Base-by-base conservation (phyloP, 1,284 basidiomycete genomes). In the Boletus mariae region DNA sequence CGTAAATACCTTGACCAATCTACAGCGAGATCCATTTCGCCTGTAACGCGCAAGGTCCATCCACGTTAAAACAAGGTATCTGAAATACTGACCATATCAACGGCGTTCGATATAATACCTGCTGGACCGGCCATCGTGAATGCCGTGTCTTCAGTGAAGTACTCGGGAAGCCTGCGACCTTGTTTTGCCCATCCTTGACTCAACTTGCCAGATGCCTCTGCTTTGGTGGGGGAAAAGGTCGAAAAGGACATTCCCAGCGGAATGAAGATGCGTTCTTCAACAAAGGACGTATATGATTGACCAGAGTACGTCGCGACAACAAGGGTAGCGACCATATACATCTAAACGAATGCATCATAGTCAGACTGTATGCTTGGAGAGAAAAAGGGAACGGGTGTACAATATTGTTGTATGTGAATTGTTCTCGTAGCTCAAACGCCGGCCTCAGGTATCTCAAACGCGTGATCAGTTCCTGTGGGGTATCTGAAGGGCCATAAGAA, bases 321-420 rank as follows among this genome's bases (percentile, higher is more conserved):
- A 45, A 74, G 64, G 0, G 68, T 48, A 1, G 54, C 65, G 2
- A 67, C 60, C 44, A 66, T 61, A 53, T 67, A 77, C 71, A 75
- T 74, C 72, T 74, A 42, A 28, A 26, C 4, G 1, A 17, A 41
- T 28, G 3, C 13, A 8, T 23, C 38, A 40, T 6, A 26, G 2
- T 20, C 20, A 20, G 20, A 20, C 20, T 20, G 20, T 20, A 20
- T 20, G 17, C 26, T 5, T 2, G 1, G 23, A 31, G 12, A 26
- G 6, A 35, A 32, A 38, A 15, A 4, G 11, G 17, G 5, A 4
- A 17, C 47, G 7, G 26, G 26, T 26, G 12, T 42, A 72, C 77
- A 41, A 69, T 63, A 35, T 77, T 77, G 57, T 71, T 76, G 63
- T 77, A 79, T 4, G 66, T 68, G 60, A 65, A 76, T 23, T 59